Evolutionary conservation across 148 eudicot species (phyloP).

Genomic region (Gaultheria prostrata): DNA sequence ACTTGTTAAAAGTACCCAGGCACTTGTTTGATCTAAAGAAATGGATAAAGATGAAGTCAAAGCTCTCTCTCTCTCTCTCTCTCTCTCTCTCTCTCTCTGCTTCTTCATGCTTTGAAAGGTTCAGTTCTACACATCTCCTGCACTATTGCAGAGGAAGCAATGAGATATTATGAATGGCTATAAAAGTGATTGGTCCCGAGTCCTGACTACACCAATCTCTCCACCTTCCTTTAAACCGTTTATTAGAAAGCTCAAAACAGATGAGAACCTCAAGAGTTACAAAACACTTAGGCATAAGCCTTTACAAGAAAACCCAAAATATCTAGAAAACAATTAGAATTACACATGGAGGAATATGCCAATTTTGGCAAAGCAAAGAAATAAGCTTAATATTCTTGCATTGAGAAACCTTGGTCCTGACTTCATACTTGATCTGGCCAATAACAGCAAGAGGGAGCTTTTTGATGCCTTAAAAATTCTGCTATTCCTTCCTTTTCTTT

Average conservation of each 20-base stretch:
- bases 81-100: not conserved
- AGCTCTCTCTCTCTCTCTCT: not conserved
- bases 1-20: not conserved
- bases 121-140: not conserved
- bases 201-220: not conserved
- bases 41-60: not conserved
- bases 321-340: too few relatives aligned
- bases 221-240: not conserved
- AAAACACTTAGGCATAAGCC: too few relatives aligned
- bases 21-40: not conserved
- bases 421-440: too few relatives aligned
- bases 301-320: too few relatives aligned
- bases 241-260: too few relatives aligned
- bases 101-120: not conserved
- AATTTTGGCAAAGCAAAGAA: too few relatives aligned
- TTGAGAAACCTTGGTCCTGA: too few relatives aligned
- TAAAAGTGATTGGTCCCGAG: not conserved
- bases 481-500: not conserved
- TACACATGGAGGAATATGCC: too few relatives aligned
- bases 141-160: not conserved
- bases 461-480: too few relatives aligned
- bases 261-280: too few relatives aligned
- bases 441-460: too few relatives aligned
- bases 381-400: too few relatives aligned
- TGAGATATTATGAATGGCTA: not conserved